phyloP scores from a whole-genome alignment of 2,329 filamentous ascomycete species.

The Beauveria australis region DNA sequence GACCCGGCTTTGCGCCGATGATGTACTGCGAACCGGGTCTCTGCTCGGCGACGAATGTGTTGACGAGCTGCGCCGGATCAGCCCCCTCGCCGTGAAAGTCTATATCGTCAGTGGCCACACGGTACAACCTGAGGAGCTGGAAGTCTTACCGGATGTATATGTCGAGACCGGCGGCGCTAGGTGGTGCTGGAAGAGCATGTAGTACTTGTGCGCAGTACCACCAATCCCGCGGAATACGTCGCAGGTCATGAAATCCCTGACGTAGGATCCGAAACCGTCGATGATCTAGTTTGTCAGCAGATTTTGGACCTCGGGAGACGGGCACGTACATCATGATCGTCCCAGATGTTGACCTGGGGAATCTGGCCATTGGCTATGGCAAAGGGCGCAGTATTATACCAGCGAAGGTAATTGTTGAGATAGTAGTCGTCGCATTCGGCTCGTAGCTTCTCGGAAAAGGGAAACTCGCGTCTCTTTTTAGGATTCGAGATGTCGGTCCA shows the following conservation, averaged over 20 bases:
- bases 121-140: too few species aligned
- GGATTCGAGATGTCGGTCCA: conserved; percentile 85
- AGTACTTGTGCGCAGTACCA: conserved; percentile 92
- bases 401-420: conserved; percentile 75
- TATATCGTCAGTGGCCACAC: conserved; percentile 19
- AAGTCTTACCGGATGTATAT: conserved; percentile 60
- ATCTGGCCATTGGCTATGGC: conserved; percentile 83
- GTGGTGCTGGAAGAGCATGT: conserved; percentile 96
- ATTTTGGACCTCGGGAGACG: too few species aligned
- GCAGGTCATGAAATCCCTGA: conserved; percentile 87
- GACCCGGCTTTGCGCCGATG: conserved; percentile 65
- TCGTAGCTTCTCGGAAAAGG: conserved; percentile 72
- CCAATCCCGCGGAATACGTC: conserved; percentile 88
- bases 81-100: conserved; percentile 36
- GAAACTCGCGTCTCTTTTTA: conserved; percentile 67
- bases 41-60: conserved; percentile 60
- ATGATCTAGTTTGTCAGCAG: conserved; percentile 55
- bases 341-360: conserved; percentile 94
- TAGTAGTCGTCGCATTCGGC: conserved; percentile 85
- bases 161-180: conserved; percentile 76
- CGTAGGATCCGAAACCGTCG: conserved; percentile 89
- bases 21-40: conserved; percentile 65
- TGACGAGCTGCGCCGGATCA: conserved; percentile 64
- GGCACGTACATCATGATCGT: conserved; percentile 72
- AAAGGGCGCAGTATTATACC: conserved; percentile 82